phyloP scores from a whole-genome alignment of 108 stramenopile species.

The Discostella stelligeroides region DNA sequence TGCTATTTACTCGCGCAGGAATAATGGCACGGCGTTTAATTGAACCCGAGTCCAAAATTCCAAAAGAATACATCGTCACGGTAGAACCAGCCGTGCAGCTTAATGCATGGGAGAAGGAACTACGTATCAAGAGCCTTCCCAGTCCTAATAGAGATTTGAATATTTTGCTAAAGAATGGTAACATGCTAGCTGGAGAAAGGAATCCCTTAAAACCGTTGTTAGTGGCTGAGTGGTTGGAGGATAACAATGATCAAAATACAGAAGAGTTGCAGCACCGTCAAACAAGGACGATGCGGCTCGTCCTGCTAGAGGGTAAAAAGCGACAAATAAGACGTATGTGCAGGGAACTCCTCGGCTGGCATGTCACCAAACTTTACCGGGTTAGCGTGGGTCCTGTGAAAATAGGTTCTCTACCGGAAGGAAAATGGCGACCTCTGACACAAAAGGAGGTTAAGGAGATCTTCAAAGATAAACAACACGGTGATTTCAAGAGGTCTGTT shows the following conservation, averaged over 20 bases:
- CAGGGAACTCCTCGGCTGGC: constrained; percentile 66
- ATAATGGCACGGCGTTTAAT: constrained; percentile 71
- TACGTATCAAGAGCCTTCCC: constrained; percentile 45
- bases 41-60: constrained; percentile 46
- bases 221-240: constrained; percentile 59
- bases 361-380: constrained; percentile 62
- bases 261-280: not conserved
- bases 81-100: constrained; percentile 50
- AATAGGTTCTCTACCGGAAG: constrained; percentile 55
- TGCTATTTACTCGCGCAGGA: constrained; percentile 74
- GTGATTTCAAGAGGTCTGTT: not conserved
- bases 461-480: constrained; percentile 1
- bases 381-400: constrained; percentile 67
- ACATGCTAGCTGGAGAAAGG: constrained; percentile 42
- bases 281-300: constrained; percentile 51
- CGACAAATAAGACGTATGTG: constrained; percentile 83
- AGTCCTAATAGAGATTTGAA: constrained; percentile 47
- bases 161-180: constrained; percentile 48
- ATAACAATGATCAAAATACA: constrained; percentile 1
- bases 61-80: constrained; percentile 82
- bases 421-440: constrained; percentile 61
- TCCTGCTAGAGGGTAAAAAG: constrained; percentile 75
- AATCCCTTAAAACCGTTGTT: constrained; percentile 58
- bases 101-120: constrained; percentile 47
- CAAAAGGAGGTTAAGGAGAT: constrained; percentile 30